Evolutionary conservation across 257 asterid genomes (phyloP), one percentile per base, ranked within the genome.

Genomic region (Hygrophila difformis): DNA sequence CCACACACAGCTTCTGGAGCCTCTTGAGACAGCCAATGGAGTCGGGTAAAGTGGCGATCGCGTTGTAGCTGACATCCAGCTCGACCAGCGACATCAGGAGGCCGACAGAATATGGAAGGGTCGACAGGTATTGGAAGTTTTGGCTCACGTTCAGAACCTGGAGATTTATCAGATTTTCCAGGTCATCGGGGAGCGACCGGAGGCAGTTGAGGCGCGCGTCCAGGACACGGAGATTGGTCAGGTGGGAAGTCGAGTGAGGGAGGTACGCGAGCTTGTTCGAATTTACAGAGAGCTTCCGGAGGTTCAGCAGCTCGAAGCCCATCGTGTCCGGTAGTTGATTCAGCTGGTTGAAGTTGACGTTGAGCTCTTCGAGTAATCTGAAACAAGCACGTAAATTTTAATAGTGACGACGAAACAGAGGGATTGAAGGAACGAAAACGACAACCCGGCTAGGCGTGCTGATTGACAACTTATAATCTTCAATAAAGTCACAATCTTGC

Each of bases 161-260:
- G 11, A 88, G 95, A 62, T 79, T 84, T 41, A 76, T 66, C 10
- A 88, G 75, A 52, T 84, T 84, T 22, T 88, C 97, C 1, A 88
- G 83, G 56, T 88, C 97, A 4, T 76, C 79, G 0, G 97, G 97
- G 28, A 88, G 94, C 9, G 82, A 58, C 0, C 74, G 77, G 33
- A 88, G 79, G 60, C 94, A 81, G 78, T 88, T 88, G 28, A 88
- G 73, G 19, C 95, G 79, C 10, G 82, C 97, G 18, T 88, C 97
- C 0, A 88, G 68, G 35, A 62, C 44, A 0, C 73, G 78, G n/a
- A 84, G 94, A 31, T 74, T 84, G 40, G 84, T 88, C 12, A 88
- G 46, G 59, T 88, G 94, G 55, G 95, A 84, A 19, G 81, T 84
- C 20, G 97, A 84, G 41, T 35, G 55, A 3, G 97, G 97, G 52